A percentile compares a stretch with the other conserved stretches of the same genome.
Conservation (phyloP, 495 filamentous ascomycete genomes). For the Cenococcum geophilum region DNA sequence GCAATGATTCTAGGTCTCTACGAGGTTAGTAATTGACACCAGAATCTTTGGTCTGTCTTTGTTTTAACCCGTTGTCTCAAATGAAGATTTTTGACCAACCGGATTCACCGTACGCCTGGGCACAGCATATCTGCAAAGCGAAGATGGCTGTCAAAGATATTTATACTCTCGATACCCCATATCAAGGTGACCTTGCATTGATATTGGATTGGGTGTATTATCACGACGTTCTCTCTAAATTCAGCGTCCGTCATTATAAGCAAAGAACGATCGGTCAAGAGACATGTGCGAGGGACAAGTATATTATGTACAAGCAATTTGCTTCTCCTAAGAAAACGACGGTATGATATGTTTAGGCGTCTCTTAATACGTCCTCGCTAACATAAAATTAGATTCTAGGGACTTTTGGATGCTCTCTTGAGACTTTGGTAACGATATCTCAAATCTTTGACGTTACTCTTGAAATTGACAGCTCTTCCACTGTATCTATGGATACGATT, state of each 20-base stretch:
- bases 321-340: neutral
- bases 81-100: neutral
- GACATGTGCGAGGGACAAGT: conserved; percentile 3
- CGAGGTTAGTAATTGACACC: neutral
- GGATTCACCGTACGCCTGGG: neutral
- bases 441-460: neutral
- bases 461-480: neutral
- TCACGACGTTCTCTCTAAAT: conserved; percentile 6
- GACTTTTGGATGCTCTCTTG: conserved; percentile 13
- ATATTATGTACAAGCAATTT: neutral
- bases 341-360: neutral
- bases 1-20: neutral
- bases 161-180: conserved; percentile 3
- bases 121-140: neutral
- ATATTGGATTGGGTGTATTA: conserved; percentile 17
- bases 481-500: neutral
- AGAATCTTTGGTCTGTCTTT: neutral
- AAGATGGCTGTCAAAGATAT: neutral
- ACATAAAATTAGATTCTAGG: neutral
- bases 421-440: conserved; percentile 7
- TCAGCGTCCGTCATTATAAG: conserved; percentile 7
- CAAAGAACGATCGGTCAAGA: neutral
- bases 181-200: conserved; percentile 10
- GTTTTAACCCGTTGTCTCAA: neutral
- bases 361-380: neutral